Percentiles rank a stretch among this genome's conserved stretches.
These are phyloP conservation scores for Wickerhamiella infanticola DNA, from an alignment of 1,139 yeast genomes.

Conservation along the genomic window DNA sequence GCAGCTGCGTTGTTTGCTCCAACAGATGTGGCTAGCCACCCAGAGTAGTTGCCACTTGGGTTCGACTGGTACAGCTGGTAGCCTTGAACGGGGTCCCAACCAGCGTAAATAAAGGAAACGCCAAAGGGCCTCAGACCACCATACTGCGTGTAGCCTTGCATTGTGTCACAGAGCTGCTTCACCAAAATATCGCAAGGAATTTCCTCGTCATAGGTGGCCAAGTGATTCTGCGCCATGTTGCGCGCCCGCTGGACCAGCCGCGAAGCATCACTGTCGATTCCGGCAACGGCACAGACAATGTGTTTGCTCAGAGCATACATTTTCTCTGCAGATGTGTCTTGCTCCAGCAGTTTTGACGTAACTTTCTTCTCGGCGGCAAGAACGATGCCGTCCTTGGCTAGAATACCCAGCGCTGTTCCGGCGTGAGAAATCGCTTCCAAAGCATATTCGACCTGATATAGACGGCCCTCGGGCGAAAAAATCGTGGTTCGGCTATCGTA, in stretches of 20 bases:
- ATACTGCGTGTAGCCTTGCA: conserved; percentile 96
- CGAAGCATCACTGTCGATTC: conserved; percentile 94
- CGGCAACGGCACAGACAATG: conserved; percentile 92
- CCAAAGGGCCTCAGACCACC: conserved; percentile 99
- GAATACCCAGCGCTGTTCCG: conserved; percentile 92
- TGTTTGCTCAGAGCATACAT: conserved; percentile 71
- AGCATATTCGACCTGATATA: conserved; percentile 93
- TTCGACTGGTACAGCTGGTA: conserved; percentile 90
- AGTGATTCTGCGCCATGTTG: conserved; percentile 64
- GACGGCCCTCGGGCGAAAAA: conserved; percentile 96
- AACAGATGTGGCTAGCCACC: conserved; percentile 96
- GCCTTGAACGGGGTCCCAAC: conserved; percentile 78
- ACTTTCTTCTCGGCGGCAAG: conserved; percentile 94
- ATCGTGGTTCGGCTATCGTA: conserved; percentile 97
- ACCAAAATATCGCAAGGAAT: conserved; percentile 87
- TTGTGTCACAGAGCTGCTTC: conserved; percentile 76
- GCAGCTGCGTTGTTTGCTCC: conserved; percentile 97
- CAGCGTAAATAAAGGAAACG: conserved; percentile 90
- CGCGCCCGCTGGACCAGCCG: conserved; percentile 85
- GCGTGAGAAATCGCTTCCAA: conserved; percentile 96
- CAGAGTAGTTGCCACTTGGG: conserved; percentile 94
- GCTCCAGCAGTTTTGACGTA: conserved; percentile 80
- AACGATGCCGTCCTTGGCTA: conserved; percentile 86
- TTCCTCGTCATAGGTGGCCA: conserved; percentile 76
- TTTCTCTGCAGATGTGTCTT: conserved; percentile 87